Percentiles rank a stretch among this genome's conserved stretches.
Conservation (phyloP, 805 yeast genomes). For the Sugiyamaella boreocaroliniensis region DNA sequence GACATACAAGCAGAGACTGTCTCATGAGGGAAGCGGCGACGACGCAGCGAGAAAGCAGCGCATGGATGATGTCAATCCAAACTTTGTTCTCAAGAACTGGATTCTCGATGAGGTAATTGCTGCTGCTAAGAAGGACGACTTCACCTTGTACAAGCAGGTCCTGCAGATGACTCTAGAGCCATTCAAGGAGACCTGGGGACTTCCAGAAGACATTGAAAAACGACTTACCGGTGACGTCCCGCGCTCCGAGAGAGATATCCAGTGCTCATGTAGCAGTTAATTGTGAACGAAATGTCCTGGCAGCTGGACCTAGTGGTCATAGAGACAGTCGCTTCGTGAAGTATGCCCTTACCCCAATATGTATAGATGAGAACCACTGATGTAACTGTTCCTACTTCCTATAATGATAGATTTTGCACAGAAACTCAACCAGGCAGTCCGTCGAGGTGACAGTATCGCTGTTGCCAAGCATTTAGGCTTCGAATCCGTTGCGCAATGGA, state of each 20-base stretch:
- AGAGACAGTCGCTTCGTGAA: too few relatives aligned
- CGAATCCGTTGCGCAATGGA: neutral
- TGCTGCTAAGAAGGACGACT: conserved; percentile 45
- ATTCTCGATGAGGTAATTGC: conserved; percentile 76
- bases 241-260: conserved; percentile 52
- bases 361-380: too few relatives aligned
- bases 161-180: conserved; percentile 72
- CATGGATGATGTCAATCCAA: conserved; percentile 57
- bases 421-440: conserved; percentile 10
- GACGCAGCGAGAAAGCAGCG: conserved; percentile 36
- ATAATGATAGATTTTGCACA: conserved; percentile 1
- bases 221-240: conserved; percentile 43
- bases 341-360: neutral
- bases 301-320: too few relatives aligned
- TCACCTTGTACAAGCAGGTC: conserved; percentile 50
- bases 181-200: conserved; percentile 62
- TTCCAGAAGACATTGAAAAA: conserved; percentile 56
- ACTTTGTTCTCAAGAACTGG: conserved; percentile 80
- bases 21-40: conserved; percentile 31
- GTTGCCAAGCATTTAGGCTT: conserved; percentile 18
- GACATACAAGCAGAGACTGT: conserved; percentile 43
- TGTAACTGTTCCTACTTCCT: too few relatives aligned
- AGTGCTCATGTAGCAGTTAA: conserved; percentile 56
- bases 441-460: conserved; percentile 15
- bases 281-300: too few relatives aligned